Base-by-base conservation (phyloP, 1,139 yeast species). In the Sugiyamaella castrensis region DNA sequence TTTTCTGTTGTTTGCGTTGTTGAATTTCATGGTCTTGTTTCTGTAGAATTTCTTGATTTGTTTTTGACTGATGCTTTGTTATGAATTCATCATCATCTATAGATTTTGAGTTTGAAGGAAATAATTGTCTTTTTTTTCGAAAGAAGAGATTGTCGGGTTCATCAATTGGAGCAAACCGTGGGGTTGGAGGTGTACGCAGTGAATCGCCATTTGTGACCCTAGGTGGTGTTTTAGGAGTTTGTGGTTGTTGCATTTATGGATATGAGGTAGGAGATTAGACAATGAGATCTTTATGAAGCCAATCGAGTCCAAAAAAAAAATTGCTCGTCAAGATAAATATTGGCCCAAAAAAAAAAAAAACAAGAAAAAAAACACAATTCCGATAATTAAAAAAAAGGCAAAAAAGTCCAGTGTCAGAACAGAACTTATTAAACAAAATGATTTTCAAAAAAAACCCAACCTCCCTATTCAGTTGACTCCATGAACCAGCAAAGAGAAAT, bases 111-210 rank as follows among this genome's bases (percentile, higher is more conserved):
- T 5, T 40, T 19, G 24, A 19, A 4, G 24, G 24, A 19, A 19
- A 19, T 19, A 19, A 19, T 19, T 36, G 33, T 7, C 28, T 34
- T 30, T 46, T 46, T 38, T 47, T 48, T 34, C 51, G 48, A 15
- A 54, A 34, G 42, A 50, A 55, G 41, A 51, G 46, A n/a, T 34
- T 31, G 48, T 66, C 63, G 37, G 64, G 64, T 53, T 67, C 70
- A 35, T 63, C 69, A 46, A 67, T 57, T 10, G 70, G 66, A 8
- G 67, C 71, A 51, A 55, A 64, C 19, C 68, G 59, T 10, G 71
- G 71, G 8, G 71, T 68, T 6, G 63, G 58, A 1, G 71, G 71
- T 19, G 70, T 66, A 48, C 57, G 55, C 8, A 56, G 57, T 47
- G 46, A 53, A 35, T 46, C 46, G 5, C 24, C 24, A 19, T 19